These are phyloP conservation scores for Sonneratia alba DNA, from an alignment of 345 rosid genomes.

Conservation along the genomic window DNA sequence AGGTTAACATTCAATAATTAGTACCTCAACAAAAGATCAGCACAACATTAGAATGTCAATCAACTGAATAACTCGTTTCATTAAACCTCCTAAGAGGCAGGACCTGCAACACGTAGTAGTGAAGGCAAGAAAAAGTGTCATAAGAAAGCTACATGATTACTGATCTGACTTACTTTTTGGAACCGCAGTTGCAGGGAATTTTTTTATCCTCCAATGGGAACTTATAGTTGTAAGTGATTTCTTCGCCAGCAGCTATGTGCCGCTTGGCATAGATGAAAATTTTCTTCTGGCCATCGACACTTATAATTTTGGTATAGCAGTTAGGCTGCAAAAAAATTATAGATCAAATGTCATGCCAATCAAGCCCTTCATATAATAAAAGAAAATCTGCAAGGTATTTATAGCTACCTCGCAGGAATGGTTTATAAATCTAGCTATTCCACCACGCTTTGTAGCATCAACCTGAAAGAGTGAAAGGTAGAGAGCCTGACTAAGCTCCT, in stretches of 20 bases:
- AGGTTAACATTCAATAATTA: slow-evolving; percentile 1
- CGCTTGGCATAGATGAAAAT: slow-evolving; percentile 94
- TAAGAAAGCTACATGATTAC: not conserved
- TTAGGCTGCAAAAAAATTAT: slow-evolving; percentile 61
- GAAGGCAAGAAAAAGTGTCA: not conserved
- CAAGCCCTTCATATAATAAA: not conserved
- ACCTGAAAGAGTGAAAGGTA: slow-evolving; percentile 34
- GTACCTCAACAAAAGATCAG: not conserved
- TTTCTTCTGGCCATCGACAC: slow-evolving; percentile 81
- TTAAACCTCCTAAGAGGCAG: not conserved
- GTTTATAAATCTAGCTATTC: slow-evolving; percentile 95
- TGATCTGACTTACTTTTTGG: slow-evolving; percentile 60
- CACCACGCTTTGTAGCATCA: slow-evolving; percentile 99
- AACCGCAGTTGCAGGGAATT: slow-evolving; percentile 96
- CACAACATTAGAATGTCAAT: not conserved
- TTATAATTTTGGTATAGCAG: slow-evolving; percentile 96
- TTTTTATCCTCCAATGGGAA: slow-evolving; percentile 93
- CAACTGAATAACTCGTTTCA: not conserved
- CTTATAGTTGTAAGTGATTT: slow-evolving; percentile 90
- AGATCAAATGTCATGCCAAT: not conserved
- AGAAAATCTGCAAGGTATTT: not conserved
- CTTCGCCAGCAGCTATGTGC: slow-evolving; percentile 80
- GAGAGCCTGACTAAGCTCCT: slow-evolving; percentile 8
- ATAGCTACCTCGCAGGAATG: slow-evolving; percentile 90
- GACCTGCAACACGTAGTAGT: not conserved